Conservation (phyloP, 441 rosid genomes). For the Populus hybrid region DNA sequence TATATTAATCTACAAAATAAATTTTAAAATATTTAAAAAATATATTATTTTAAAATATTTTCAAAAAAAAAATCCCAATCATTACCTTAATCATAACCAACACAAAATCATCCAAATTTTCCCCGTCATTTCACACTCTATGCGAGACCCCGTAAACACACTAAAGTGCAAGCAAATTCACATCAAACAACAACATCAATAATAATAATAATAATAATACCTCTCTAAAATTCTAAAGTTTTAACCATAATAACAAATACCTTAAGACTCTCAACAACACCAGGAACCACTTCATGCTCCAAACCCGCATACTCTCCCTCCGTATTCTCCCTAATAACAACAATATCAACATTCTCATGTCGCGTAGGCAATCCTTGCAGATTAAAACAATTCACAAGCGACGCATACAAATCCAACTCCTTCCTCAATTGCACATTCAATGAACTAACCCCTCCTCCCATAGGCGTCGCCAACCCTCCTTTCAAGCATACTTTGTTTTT, state of each 20-base stretch:
- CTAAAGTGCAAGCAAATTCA: too few species aligned
- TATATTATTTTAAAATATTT: too few species aligned
- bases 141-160: too few species aligned
- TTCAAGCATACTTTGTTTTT: slow-evolving; percentile 94
- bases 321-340: slow-evolving; percentile 94
- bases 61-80: too few species aligned
- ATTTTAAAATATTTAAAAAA: too few species aligned
- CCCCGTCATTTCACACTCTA: too few species aligned
- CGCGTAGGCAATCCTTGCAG: slow-evolving; percentile 80
- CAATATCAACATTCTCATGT: slow-evolving; percentile 87
- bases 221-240: too few species aligned
- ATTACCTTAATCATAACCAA: too few species aligned
- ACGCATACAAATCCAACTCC: slow-evolving; percentile 90
- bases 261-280: slow-evolving; percentile 98
- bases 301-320: slow-evolving; percentile 95
- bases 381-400: slow-evolving; percentile 85
- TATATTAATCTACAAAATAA: too few species aligned
- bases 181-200: slow-evolving; percentile 32
- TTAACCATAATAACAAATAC: slow-evolving; percentile 70
- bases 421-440: slow-evolving; percentile 73
- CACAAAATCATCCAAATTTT: too few species aligned
- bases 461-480: slow-evolving; percentile 84
- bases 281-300: slow-evolving; percentile 98
- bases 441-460: slow-evolving; percentile 95
- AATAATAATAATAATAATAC: too few species aligned